Percentiles rank a stretch among this genome's conserved stretches.
These are phyloP conservation scores for Starmerella floris DNA, from an alignment of 805 yeast genomes.

Conservation along the genomic window DNA sequence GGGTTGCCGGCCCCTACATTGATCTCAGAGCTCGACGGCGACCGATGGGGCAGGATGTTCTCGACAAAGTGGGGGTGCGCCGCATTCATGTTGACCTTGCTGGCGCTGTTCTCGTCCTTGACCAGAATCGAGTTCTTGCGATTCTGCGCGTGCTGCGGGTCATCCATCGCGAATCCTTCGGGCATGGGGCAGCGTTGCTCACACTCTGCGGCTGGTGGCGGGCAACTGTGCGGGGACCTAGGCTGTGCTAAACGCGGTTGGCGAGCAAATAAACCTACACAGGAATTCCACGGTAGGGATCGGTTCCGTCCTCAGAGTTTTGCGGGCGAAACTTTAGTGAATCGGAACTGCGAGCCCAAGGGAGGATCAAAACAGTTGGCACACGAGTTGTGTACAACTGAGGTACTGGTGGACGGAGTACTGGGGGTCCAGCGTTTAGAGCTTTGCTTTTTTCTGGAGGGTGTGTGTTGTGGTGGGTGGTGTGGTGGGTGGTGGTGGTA, in stretches of 20 bases:
- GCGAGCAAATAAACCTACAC: too few species aligned
- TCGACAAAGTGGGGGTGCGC: conserved; percentile 24
- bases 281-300: too few species aligned
- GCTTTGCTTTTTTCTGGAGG: neutral
- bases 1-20: neutral
- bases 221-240: too few species aligned
- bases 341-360: too few species aligned
- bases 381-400: neutral
- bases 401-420: neutral
- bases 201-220: too few species aligned
- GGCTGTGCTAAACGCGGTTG: too few species aligned
- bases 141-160: neutral
- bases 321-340: too few species aligned
- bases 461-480: neutral
- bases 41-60: conserved; percentile 12
- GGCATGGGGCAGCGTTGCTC: too few species aligned
- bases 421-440: neutral
- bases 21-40: conserved; percentile 4
- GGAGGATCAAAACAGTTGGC: too few species aligned
- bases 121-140: conserved; percentile 22
- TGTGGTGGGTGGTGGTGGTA: too few species aligned
- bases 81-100: conserved; percentile 6
- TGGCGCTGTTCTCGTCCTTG: conserved; percentile 14
- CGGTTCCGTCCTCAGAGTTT: too few species aligned
- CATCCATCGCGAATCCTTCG: conserved; percentile 1